Evolutionary conservation across 1,284 basidiomycete genomes (phyloP).

Genomic region (Apiotrichum veenhuisii): DNA sequence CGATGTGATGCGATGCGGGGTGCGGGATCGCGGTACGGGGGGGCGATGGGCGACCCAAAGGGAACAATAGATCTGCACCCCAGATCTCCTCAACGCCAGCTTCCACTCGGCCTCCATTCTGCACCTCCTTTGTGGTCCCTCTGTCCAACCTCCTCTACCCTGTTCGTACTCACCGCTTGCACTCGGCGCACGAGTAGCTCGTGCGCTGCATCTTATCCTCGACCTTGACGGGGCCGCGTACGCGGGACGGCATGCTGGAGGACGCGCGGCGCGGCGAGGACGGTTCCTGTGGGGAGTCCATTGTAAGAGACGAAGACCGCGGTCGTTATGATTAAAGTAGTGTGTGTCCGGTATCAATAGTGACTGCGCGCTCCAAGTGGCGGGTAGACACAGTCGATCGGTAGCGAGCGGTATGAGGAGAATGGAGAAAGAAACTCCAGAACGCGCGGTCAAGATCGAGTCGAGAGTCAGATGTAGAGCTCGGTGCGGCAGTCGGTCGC

Average conservation of each 20-base stretch:
- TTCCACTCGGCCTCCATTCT: too few species aligned
- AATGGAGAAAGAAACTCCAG: too few species aligned
- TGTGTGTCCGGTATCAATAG: neutral
- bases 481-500: too few species aligned
- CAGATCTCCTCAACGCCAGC: neutral
- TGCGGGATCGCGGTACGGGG: too few species aligned
- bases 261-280: neutral
- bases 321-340: neutral
- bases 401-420: too few species aligned
- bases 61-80: neutral
- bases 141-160: too few species aligned
- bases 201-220: constrained; percentile 17
- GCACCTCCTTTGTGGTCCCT: too few species aligned
- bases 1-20: too few species aligned
- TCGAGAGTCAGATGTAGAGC: too few species aligned
- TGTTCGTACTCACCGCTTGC: constrained; percentile 28
- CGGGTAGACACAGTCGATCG: too few species aligned
- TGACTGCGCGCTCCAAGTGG: neutral
- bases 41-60: too few species aligned
- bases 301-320: neutral
- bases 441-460: too few species aligned
- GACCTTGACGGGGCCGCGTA: neutral
- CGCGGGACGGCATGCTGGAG: constrained; percentile 3
- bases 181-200: constrained; percentile 43
- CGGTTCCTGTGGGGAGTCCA: neutral